Evolutionary conservation across 225 moss, liverwort and hornwort species (phyloP).

Genomic region (Lunularia cruciata): DNA sequence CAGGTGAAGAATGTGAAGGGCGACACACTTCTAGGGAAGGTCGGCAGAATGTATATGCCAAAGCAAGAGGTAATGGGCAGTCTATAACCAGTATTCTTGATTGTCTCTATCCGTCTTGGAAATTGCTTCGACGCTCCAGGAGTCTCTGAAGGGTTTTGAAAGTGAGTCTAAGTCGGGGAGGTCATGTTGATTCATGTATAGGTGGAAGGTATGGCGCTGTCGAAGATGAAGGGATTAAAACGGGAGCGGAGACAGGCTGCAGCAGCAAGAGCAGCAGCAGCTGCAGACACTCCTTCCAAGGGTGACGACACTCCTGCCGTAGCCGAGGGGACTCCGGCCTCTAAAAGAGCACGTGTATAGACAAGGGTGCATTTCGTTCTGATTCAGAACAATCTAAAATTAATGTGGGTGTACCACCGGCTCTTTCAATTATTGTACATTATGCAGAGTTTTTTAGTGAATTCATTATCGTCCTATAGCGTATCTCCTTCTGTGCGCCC

Average conservation of each 20-base stretch:
- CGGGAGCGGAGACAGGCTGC: constrained; percentile 41
- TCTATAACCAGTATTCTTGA: too few species aligned
- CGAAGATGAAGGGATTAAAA: constrained; percentile 54
- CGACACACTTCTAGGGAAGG: constrained; percentile 75
- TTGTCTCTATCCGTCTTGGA: too few species aligned
- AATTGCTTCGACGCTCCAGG: too few species aligned
- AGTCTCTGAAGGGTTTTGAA: not conserved
- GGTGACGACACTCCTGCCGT: not conserved
- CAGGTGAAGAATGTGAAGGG: constrained; percentile 85
- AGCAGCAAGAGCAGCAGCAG: constrained; percentile 20
- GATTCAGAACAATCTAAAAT: not conserved
- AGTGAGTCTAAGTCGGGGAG: not conserved
- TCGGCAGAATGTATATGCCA: constrained; percentile 92
- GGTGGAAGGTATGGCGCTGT: constrained; percentile 51
- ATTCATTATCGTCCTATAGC: too few species aligned
- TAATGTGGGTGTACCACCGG: constrained; percentile 12
- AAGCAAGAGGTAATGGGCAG: constrained; percentile 85
- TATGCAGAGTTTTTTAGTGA: not conserved
- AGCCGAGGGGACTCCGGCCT: not conserved
- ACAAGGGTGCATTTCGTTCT: not conserved
- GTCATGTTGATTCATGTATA: constrained; percentile 6
- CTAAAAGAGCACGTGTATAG: constrained; percentile 17
- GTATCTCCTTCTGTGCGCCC: too few species aligned
- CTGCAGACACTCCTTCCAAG: not conserved
- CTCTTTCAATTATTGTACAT: constrained; percentile 11